These are phyloP conservation scores for Ochetophila trinervis DNA, from an alignment of 306 rosid species.

Conservation along the genomic window DNA sequence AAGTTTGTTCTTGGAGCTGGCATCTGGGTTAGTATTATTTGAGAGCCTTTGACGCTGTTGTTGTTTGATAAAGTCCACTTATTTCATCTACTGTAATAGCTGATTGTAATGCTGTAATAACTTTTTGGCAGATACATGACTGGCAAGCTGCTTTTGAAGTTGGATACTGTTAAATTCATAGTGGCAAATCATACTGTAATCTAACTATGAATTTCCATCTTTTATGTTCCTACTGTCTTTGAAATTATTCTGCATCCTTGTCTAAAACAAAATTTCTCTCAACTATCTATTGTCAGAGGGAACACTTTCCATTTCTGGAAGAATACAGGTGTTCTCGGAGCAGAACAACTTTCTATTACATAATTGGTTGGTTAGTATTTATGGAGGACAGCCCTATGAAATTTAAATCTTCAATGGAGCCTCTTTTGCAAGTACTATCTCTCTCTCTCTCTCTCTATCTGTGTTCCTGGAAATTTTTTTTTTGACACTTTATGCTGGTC, in stretches of 20 bases:
- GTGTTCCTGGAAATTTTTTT: too few species aligned
- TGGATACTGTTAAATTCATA: slow-evolving; percentile 88
- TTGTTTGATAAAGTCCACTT: slow-evolving; percentile 15
- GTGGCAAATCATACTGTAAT: slow-evolving; percentile 92
- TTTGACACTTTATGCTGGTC: background rate
- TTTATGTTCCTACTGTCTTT: slow-evolving; percentile 1
- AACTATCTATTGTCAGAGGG: slow-evolving; percentile 55
- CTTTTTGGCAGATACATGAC: slow-evolving; percentile 75
- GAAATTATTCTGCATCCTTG: slow-evolving; percentile 1
- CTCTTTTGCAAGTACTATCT: slow-evolving; percentile 72
- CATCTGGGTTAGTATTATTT: slow-evolving; percentile 78
- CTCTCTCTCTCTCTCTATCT: slow-evolving; percentile 21
- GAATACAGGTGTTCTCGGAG: slow-evolving; percentile 88
- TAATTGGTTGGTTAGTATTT: slow-evolving; percentile 87
- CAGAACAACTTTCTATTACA: slow-evolving; percentile 88
- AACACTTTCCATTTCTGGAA: slow-evolving; percentile 88
- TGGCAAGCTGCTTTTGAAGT: slow-evolving; percentile 93
- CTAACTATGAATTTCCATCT: slow-evolving; percentile 1
- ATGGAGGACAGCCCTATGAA: slow-evolving; percentile 93
- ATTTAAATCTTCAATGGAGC: slow-evolving; percentile 96
- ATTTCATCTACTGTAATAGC: background rate
- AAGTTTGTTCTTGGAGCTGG: slow-evolving; percentile 94
- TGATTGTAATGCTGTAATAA: background rate
- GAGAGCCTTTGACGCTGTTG: slow-evolving; percentile 20
- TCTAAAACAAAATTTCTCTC: slow-evolving; percentile 23